Evolutionary conservation across 257 asterid genomes (phyloP).

Genomic region (Solanum pinnatisectum): DNA sequence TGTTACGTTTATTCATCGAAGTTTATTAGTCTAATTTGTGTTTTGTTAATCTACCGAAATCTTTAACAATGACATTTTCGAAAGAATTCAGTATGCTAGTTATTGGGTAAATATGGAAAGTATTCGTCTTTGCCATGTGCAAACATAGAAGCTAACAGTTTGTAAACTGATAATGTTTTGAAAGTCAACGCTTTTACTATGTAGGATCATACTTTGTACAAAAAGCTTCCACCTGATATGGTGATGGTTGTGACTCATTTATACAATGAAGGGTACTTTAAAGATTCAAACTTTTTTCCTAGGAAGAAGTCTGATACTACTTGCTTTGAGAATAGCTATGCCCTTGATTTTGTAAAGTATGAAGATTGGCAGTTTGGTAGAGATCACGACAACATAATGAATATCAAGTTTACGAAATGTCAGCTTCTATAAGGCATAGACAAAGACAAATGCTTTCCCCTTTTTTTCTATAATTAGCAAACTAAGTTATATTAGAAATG

Average conservation of each 20-base stretch:
- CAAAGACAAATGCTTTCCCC: not conserved
- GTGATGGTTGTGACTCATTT: slow-evolving; percentile 34
- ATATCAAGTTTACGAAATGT: too few relatives aligned
- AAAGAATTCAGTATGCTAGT: not conserved
- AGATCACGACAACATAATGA: slow-evolving; percentile 4
- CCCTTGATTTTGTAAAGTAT: slow-evolving; percentile 43
- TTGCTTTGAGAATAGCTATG: slow-evolving; percentile 42
- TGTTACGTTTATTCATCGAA: too few relatives aligned
- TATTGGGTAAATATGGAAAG: not conserved
- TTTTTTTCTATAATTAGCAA: not conserved
- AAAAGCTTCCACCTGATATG: slow-evolving; percentile 62
- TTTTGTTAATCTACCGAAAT: not conserved
- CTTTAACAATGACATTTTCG: not conserved
- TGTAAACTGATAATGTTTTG: not conserved
- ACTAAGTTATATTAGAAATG: not conserved
- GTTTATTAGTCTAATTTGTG: not conserved
- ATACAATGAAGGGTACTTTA: slow-evolving; percentile 43
- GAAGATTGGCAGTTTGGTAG: slow-evolving; percentile 59
- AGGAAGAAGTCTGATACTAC: slow-evolving; percentile 27
- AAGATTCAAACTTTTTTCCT: slow-evolving; percentile 35
- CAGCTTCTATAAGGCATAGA: not conserved
- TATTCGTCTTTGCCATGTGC: not conserved
- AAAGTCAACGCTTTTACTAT: slow-evolving; percentile 12
- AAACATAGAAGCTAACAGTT: not conserved
- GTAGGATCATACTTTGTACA: slow-evolving; percentile 37